These are phyloP conservation scores for Eremochloa ophiuroides DNA, from an alignment of 176 grass and related monocot genomes.

Conservation along the genomic window DNA sequence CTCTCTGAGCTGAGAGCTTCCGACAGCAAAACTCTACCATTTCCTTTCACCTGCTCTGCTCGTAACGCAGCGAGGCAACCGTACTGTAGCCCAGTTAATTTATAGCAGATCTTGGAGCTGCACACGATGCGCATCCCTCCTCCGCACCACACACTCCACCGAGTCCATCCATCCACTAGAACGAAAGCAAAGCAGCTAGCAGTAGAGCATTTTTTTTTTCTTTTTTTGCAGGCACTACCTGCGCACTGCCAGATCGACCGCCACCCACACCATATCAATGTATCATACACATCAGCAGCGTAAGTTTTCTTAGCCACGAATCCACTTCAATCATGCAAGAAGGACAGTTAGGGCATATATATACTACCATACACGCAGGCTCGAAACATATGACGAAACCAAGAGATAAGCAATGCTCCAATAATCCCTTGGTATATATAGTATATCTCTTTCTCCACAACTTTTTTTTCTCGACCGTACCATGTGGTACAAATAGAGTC, in stretches of 20 bases:
- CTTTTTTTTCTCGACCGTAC: no score
- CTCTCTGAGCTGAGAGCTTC: background rate
- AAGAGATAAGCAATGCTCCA: background rate
- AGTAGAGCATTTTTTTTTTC: background rate
- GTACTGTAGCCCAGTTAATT: background rate
- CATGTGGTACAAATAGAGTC: no score
- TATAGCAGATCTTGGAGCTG: background rate
- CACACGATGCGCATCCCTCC: background rate
- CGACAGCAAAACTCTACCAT: background rate
- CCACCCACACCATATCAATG: background rate
- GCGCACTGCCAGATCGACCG: slow-evolving; percentile 5
- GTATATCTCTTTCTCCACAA: background rate
- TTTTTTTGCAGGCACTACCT: background rate
- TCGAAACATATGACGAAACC: background rate
- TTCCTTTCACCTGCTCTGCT: background rate
- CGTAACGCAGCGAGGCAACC: background rate
- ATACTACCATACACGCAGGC: no score
- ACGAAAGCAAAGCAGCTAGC: slow-evolving; percentile 2
- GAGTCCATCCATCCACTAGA: background rate
- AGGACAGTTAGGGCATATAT: background rate
- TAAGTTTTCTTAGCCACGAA: background rate
- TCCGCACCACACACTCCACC: background rate
- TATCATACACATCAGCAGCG: background rate
- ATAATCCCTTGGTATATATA: background rate
- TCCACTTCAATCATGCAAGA: background rate